Evolutionary conservation across 1,139 yeast genomes (phyloP).

Genomic region (Scheffersomyces segobiensis): DNA sequence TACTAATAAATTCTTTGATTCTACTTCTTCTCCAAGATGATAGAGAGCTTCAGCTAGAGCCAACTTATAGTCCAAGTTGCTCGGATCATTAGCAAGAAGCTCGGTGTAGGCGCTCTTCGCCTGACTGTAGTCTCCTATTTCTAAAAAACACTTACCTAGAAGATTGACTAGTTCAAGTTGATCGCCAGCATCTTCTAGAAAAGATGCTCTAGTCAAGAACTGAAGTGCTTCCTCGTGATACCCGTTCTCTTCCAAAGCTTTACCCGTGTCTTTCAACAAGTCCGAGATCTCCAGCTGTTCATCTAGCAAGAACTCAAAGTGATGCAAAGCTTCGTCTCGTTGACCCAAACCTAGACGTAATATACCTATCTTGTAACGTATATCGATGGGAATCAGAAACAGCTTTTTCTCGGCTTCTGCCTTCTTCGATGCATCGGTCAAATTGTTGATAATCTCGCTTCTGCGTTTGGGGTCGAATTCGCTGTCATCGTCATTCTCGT

Average conservation of each 20-base stretch:
- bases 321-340: slow-evolving; percentile 68
- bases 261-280: slow-evolving; percentile 75
- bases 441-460: slow-evolving; percentile 29
- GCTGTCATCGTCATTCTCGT: slow-evolving; percentile 67
- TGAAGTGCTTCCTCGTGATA: slow-evolving; percentile 71
- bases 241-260: slow-evolving; percentile 67
- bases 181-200: slow-evolving; percentile 44
- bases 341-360: slow-evolving; percentile 67
- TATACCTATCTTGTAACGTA: slow-evolving; percentile 76
- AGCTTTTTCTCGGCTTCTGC: slow-evolving; percentile 36
- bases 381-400: slow-evolving; percentile 73
- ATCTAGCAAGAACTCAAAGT: slow-evolving; percentile 62
- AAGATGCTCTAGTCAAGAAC: slow-evolving; percentile 56
- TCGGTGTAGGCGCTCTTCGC: slow-evolving; percentile 68
- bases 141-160: slow-evolving; percentile 77
- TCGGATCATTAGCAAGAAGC: slow-evolving; percentile 58
- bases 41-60: slow-evolving; percentile 82
- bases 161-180: slow-evolving; percentile 57
- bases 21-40: slow-evolving; percentile 64
- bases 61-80: slow-evolving; percentile 69
- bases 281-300: slow-evolving; percentile 64
- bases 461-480: slow-evolving; percentile 75
- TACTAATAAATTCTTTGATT: slow-evolving; percentile 57
- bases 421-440: slow-evolving; percentile 9
- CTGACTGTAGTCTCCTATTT: slow-evolving; percentile 63